Percentiles rank a stretch among this genome's conserved stretches.
phyloP scores from a whole-genome alignment of 2,329 filamentous ascomycete genomes.

The Colletotrichum sojae region DNA sequence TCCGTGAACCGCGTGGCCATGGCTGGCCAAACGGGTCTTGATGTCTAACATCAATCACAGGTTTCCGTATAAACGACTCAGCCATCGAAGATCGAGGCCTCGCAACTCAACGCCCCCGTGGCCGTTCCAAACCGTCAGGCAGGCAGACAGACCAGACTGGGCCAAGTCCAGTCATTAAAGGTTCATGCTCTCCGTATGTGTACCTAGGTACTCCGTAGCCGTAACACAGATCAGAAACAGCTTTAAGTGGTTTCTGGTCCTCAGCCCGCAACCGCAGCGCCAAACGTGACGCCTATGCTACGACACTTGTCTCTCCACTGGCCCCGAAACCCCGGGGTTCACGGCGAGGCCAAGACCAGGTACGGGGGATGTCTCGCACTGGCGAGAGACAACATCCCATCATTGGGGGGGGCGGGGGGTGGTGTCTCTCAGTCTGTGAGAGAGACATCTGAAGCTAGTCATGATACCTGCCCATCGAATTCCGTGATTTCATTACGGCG shows the following conservation, averaged over 20 bases:
- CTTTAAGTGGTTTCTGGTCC: slow-evolving; percentile 4
- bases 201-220: too few species aligned
- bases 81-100: slow-evolving; percentile 10
- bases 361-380: slow-evolving; percentile 35
- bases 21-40: slow-evolving; percentile 6
- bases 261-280: slow-evolving; percentile 17
- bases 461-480: slow-evolving; percentile 20
- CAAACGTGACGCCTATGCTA: slow-evolving; percentile 25
- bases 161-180: too few species aligned
- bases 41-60: slow-evolving; percentile 38
- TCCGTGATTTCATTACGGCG: slow-evolving; percentile 8
- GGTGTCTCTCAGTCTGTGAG: slow-evolving; percentile 15
- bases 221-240: slow-evolving; percentile 1
- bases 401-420: background rate
- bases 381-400: slow-evolving; percentile 38
- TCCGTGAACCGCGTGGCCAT: slow-evolving; percentile 6
- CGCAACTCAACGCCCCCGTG: background rate
- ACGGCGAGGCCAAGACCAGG: slow-evolving; percentile 26
- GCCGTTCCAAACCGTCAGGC: too few species aligned
- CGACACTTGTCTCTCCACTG: slow-evolving; percentile 34
- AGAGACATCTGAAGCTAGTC: slow-evolving; percentile 38
- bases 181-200: too few species aligned
- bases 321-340: slow-evolving; percentile 31
- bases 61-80: slow-evolving; percentile 14
- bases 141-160: too few species aligned